These are phyloP conservation scores for Saitoella complicata DNA, from an alignment of 805 yeast species.

Conservation along the genomic window DNA sequence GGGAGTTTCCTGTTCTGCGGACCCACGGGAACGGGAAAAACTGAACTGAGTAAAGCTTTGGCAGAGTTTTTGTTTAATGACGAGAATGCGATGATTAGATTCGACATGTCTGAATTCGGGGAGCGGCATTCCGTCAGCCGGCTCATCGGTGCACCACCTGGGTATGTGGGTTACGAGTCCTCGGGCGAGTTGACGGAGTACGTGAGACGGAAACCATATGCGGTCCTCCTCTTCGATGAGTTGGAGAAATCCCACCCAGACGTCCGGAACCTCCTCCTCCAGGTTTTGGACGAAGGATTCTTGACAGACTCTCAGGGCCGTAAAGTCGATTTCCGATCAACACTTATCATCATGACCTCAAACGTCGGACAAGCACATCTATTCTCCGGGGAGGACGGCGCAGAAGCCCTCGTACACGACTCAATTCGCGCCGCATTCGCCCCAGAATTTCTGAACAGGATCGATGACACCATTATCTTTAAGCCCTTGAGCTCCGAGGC, in stretches of 20 bases:
- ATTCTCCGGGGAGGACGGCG: constrained; percentile 28
- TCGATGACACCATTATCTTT: constrained; percentile 87
- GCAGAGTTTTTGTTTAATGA: constrained; percentile 88
- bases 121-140: constrained; percentile 84
- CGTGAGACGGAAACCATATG: constrained; percentile 83
- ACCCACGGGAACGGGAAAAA: constrained; percentile 98
- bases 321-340: constrained; percentile 82
- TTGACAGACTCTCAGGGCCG: constrained; percentile 92
- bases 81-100: constrained; percentile 69
- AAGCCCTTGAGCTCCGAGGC: constrained; percentile 71
- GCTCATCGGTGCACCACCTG: constrained; percentile 95
- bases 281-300: constrained; percentile 89
- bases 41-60: constrained; percentile 82
- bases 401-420: constrained; percentile 46
- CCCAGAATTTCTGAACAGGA: constrained; percentile 88
- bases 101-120: constrained; percentile 97
- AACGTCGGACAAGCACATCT: constrained; percentile 89
- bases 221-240: constrained; percentile 87
- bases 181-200: constrained; percentile 92
- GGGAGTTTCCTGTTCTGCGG: constrained; percentile 95
- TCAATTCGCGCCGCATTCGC: constrained; percentile 61
- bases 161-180: constrained; percentile 90
- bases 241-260: constrained; percentile 96
- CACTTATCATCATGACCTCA: constrained; percentile 91
- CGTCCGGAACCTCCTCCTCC: constrained; percentile 75